Evolutionary conservation across 208 protist species (phyloP), one percentile per base, ranked within the genome.

Genomic region (Spongospora subterranea): DNA sequence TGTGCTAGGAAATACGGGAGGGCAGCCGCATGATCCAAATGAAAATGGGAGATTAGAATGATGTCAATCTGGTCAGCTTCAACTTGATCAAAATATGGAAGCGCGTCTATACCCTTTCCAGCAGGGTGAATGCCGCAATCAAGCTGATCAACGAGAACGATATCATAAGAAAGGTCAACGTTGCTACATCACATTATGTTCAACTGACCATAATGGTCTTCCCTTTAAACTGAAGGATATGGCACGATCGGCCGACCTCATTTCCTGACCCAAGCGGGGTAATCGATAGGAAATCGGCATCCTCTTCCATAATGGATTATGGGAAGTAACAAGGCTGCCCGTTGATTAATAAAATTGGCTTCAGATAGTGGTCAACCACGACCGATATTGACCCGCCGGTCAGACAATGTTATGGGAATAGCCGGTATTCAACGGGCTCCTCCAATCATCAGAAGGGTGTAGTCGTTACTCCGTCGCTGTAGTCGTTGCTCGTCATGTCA

Each of bases 121-220:
- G 96, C 98, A 11, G 98, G 98, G 93, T 99, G 98, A 77, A 99
- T 97, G 65, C 98, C 98, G 95, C 98, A 99, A 94, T 99, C 98
- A 60, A 88, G n/a, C 64, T 91, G 88, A 35, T 39, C 54, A 65
- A 24, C 13, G 88, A 29, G 88, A n/a, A 90, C 89, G 29, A 35
- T 76, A 13, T 20, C 24, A 35, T 43, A 1, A 17, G 20, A 20
- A 88, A 24, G 29, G 24, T 32, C 11, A 60, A n/a, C 17, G 46
- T 43, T 24, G 38, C 11, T 11, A 13, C 17, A 11, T 39, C 29
- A 39, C 32, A n/a, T 13, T 13, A 40, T 32, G n/a, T n/a, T 40
- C 40, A 89, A 90, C 90, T 6, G 13, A 96, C 91, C 94, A 99
- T 98, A 50, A 99, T 96, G 13, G 94, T 96, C 45, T 97, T 97